Evolutionary conservation across 2,329 filamentous ascomycete species (phyloP).

Genomic region (Fusarium luffae): DNA sequence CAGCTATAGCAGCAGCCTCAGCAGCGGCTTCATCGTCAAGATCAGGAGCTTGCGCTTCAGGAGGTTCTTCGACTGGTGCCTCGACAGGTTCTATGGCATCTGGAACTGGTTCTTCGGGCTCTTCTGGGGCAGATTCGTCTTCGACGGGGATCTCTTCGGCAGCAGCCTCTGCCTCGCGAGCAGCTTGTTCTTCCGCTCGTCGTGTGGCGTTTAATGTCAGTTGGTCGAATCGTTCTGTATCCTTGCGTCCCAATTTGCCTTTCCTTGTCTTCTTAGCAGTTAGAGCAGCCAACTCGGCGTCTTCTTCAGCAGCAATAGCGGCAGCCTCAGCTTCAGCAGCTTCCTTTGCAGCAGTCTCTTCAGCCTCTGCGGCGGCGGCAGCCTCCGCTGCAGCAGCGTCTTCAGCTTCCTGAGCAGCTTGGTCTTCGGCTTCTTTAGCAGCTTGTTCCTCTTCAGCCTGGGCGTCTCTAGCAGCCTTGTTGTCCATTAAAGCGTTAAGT

Average conservation of each 20-base stretch:
- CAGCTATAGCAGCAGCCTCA: constrained; percentile 32
- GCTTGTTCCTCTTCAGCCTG: constrained; percentile 49
- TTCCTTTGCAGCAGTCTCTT: constrained; percentile 40
- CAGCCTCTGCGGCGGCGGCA: constrained; percentile 25
- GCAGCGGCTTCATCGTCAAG: constrained; percentile 17
- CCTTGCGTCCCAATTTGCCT: constrained; percentile 43
- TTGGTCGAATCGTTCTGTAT: constrained; percentile 38
- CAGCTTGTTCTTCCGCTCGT: constrained; percentile 33
- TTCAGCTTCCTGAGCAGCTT: constrained; percentile 40
- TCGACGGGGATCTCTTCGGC: constrained; percentile 8
- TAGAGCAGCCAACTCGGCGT: constrained; percentile 56
- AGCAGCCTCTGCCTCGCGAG: constrained; percentile 36
- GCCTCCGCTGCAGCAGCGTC: constrained; percentile 45
- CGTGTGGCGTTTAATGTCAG: constrained; percentile 31
- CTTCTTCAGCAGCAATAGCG: constrained; percentile 40
- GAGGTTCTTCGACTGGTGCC: constrained; percentile 14
- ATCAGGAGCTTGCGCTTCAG: neutral
- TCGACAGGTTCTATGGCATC: constrained; percentile 21
- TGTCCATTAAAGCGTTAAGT: constrained; percentile 28
- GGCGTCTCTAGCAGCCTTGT: constrained; percentile 36
- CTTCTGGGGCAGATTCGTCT: constrained; percentile 11
- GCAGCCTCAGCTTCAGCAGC: constrained; percentile 39
- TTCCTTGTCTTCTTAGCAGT: constrained; percentile 54
- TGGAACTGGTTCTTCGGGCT: constrained; percentile 14
- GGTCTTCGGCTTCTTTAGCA: constrained; percentile 45